A percentile compares a stretch with the other conserved stretches of the same genome.
These are phyloP conservation scores for Stagonosporopsis chrysanthemi DNA, from an alignment of 2,329 filamentous ascomycete species.

Conservation along the genomic window DNA sequence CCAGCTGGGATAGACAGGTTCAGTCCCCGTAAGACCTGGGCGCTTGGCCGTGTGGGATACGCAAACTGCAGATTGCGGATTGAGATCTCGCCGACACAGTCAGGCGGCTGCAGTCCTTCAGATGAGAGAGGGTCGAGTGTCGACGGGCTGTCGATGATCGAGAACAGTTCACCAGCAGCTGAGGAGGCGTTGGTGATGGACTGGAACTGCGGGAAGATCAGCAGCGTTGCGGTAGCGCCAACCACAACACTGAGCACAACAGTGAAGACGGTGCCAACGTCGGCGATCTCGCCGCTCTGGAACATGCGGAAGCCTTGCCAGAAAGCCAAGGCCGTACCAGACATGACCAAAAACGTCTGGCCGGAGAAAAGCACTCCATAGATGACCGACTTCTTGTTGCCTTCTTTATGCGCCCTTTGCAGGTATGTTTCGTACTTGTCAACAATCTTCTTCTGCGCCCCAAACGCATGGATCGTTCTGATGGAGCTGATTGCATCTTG, in stretches of 20 bases:
- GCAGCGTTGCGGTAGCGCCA: slow-evolving; percentile 41
- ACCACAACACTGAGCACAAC: slow-evolving; percentile 50
- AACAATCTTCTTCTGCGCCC: slow-evolving; percentile 85
- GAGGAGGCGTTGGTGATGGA: slow-evolving; percentile 54
- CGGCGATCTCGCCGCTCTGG: slow-evolving; percentile 54
- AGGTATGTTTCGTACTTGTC: slow-evolving; percentile 80
- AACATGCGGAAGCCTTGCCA: slow-evolving; percentile 63
- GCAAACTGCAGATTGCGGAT: slow-evolving; percentile 94
- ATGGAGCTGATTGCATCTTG: slow-evolving; percentile 54
- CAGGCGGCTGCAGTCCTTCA: slow-evolving; percentile 3
- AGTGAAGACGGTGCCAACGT: slow-evolving; percentile 63
- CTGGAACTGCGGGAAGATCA: slow-evolving; percentile 82
- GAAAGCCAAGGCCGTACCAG: slow-evolving; percentile 39
- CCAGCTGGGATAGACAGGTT: slow-evolving; percentile 61
- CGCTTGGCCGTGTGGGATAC: slow-evolving; percentile 87
- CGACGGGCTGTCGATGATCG: slow-evolving; percentile 76
- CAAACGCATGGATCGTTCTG: slow-evolving; percentile 85
- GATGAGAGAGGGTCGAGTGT: slow-evolving; percentile 66
- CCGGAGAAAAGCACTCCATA: slow-evolving; percentile 13
- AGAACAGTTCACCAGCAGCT: slow-evolving; percentile 24
- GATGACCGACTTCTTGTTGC: slow-evolving; percentile 18
- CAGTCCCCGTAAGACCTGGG: slow-evolving; percentile 57
- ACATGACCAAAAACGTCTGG: slow-evolving; percentile 16
- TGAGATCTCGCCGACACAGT: slow-evolving; percentile 82
- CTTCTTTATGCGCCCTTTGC: slow-evolving; percentile 64